Evolutionary conservation across 257 asterid species (phyloP).

Genomic region (Ilex asprella): DNA sequence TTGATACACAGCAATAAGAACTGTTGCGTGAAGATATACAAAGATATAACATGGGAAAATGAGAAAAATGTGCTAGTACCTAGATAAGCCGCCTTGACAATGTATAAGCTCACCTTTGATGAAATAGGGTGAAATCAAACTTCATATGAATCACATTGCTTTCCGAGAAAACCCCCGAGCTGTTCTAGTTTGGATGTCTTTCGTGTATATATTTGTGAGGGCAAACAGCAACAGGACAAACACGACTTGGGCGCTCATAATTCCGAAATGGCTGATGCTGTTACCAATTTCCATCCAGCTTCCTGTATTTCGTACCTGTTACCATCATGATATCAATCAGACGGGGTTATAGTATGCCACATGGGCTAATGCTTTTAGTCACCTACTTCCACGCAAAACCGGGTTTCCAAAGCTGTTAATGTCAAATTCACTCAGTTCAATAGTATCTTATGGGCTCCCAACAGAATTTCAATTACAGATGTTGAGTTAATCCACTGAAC

Average conservation of each 20-base stretch:
- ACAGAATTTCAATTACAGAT: too few species aligned
- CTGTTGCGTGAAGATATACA: too few species aligned
- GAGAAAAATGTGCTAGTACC: too few species aligned
- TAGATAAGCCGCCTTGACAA: too few species aligned
- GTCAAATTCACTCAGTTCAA: too few species aligned
- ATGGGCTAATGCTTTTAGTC: too few species aligned
- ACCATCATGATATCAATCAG: slow-evolving; percentile 9
- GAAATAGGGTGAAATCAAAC: background rate
- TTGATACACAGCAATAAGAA: too few species aligned
- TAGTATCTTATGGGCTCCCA: too few species aligned
- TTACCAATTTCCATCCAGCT: slow-evolving; percentile 99
- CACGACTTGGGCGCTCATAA: slow-evolving; percentile 97
- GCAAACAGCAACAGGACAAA: slow-evolving; percentile 83
- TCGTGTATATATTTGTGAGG: slow-evolving; percentile 67
- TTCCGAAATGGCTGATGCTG: slow-evolving; percentile 97
- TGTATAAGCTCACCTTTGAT: too few species aligned
- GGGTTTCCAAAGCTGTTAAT: background rate
- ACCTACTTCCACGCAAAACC: background rate
- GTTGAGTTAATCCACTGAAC: too few species aligned
- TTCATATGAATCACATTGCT: slow-evolving; percentile 34
- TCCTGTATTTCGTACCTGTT: slow-evolving; percentile 84
- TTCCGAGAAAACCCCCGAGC: slow-evolving; percentile 42
- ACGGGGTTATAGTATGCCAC: too few species aligned
- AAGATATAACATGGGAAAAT: too few species aligned
- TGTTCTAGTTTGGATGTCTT: slow-evolving; percentile 52